Base-by-base conservation (phyloP, 129 eudicot genomes). In the Flaveria robusta region DNA sequence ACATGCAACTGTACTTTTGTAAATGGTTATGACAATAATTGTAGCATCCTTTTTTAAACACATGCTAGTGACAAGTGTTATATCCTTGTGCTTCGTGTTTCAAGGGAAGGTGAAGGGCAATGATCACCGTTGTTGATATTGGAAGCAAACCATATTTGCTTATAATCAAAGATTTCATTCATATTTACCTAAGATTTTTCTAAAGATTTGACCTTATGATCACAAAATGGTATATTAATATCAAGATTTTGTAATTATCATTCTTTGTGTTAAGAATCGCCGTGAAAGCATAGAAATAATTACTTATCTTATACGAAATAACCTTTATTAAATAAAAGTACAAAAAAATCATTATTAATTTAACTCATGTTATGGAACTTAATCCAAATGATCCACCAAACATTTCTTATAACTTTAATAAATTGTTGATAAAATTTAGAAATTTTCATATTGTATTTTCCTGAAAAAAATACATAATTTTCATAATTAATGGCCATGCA, bases 161-260 rank as follows among this genome's bases (percentile, higher is more conserved):
- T 79, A 56, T 71, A 47, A 71, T 72, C 55, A 79, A 79, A 79
- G 82, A 79, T 65, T 79, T 71, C 77, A 72, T 49, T 47, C 66
- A 46, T 15, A 49, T 39, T 11, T 6, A 7, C 10, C 52, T 20
- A 49, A 64, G 49, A 15, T 52, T 66, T 34, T 62, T 16, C 47
- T 58, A 9, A 0, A 27, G n/a, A 70, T 27, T 4, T 19, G n/a
- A 12, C 15, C 41, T 0, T 68, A 24, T 68, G 26, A 24, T 54
- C 16, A 12, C 20, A 71, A 71, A 71, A 27, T 31, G 19, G 7
- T 13, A 45, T 19, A 14, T n/a, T 26, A 27, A 52, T 54, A 51
- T 23, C 9, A 76, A 12, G 7, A 41, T 13, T 16, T 24, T 9
- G 7, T 54, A 7, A 41, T 3, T 14, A 68, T 77, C 11, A 7